Percentiles rank a stretch among this genome's conserved stretches.
These are phyloP conservation scores for Nicotiana noctiflora DNA, from an alignment of 257 asterid species.

Conservation along the genomic window DNA sequence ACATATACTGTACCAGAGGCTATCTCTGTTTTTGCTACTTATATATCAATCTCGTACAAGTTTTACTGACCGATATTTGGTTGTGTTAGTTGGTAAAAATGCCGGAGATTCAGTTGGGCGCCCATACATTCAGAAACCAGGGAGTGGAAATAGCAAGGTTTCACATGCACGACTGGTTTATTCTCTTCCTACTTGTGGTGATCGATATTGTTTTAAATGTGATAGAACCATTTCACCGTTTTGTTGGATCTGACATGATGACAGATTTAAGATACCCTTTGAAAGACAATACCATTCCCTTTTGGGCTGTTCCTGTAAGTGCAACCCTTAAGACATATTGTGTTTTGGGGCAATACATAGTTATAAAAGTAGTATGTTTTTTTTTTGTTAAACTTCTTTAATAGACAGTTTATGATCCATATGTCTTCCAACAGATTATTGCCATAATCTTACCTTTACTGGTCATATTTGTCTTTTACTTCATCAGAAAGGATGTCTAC, in stretches of 20 bases:
- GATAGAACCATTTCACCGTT: constrained; percentile 92
- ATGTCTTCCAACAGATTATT: constrained; percentile 45
- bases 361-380: not conserved
- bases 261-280: constrained; percentile 81
- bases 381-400: not conserved
- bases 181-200: constrained; percentile 72
- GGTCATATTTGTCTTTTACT: constrained; percentile 57
- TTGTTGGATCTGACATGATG: constrained; percentile 89
- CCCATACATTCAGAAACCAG: constrained; percentile 76
- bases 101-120: constrained; percentile 94
- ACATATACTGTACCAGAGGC: not conserved
- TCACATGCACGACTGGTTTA: constrained; percentile 95
- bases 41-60: not conserved
- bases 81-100: constrained; percentile 41
- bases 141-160: constrained; percentile 72
- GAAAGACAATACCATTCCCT: constrained; percentile 72
- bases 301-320: constrained; percentile 92
- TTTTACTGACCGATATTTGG: not conserved
- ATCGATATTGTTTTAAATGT: constrained; percentile 62
- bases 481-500: constrained; percentile 60
- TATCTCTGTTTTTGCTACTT: not conserved
- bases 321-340: constrained; percentile 1
- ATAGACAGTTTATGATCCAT: constrained; percentile 15
- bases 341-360: not conserved
- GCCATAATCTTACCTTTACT: constrained; percentile 59